These are phyloP conservation scores for Colletotrichum tabaci DNA, from an alignment of 2,329 filamentous ascomycete genomes.

Conservation along the genomic window DNA sequence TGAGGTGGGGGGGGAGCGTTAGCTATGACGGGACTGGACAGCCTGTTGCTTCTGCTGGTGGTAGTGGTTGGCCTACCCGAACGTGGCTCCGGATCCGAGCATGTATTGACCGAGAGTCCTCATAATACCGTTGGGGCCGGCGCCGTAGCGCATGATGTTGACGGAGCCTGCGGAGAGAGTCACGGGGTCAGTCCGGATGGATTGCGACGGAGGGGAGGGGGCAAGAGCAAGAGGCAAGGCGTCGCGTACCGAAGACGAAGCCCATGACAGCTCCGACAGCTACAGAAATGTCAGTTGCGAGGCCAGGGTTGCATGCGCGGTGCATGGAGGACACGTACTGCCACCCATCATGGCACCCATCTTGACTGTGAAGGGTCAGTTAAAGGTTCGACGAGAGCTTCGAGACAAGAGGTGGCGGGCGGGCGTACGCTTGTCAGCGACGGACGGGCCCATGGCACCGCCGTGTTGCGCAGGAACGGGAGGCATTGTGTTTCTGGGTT, in stretches of 20 bases:
- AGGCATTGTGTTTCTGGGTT: constrained; percentile 52
- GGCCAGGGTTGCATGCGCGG: neutral
- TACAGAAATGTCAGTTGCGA: constrained; percentile 60
- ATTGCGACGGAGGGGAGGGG: constrained; percentile 2
- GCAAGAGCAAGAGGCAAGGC: neutral
- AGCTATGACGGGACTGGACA: neutral
- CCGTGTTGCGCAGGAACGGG: constrained; percentile 56
- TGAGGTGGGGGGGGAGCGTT: constrained; percentile 48
- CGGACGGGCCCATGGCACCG: constrained; percentile 63
- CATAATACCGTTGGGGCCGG: constrained; percentile 93
- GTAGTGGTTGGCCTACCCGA: constrained; percentile 76
- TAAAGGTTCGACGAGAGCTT: neutral
- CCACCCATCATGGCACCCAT: constrained; percentile 99
- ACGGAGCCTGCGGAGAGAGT: constrained; percentile 76
- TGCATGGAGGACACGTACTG: constrained; percentile 74
- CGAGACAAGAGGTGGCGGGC: constrained; percentile 4
- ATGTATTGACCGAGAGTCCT: constrained; percentile 97
- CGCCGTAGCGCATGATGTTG: constrained; percentile 95
- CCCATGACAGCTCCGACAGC: constrained; percentile 97
- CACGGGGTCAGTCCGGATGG: constrained; percentile 12
- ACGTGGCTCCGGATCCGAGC: constrained; percentile 93
- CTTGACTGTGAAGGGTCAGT: constrained; percentile 76
- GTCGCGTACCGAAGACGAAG: constrained; percentile 88
- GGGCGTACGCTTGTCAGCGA: constrained; percentile 67
- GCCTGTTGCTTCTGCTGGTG: too few relatives aligned